A percentile compares a stretch with the other conserved stretches of the same genome.
Conservation (phyloP, 2,329 filamentous ascomycete species). For the Fusarium luffae region DNA sequence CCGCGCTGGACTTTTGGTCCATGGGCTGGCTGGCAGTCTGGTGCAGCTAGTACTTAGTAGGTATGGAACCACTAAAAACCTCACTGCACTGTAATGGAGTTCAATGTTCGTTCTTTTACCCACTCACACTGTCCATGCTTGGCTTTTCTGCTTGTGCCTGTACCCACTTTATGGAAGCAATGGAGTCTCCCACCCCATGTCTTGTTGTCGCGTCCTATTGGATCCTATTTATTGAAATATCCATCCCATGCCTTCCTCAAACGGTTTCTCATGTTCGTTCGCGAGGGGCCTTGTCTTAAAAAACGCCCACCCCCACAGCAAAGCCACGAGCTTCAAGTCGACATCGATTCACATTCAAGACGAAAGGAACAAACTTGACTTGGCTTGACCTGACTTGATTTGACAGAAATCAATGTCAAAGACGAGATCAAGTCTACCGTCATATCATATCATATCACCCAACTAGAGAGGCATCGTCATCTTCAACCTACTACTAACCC, state of each 20-base stretch:
- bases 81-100: background rate
- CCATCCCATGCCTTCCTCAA: conserved; percentile 29
- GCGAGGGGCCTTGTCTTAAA: conserved; percentile 36
- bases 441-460: background rate
- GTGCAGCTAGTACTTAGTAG: too few relatives aligned
- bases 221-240: conserved; percentile 24
- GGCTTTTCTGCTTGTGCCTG: conserved; percentile 3
- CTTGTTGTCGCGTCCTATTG: conserved; percentile 25
- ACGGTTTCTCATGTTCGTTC: conserved; percentile 39
- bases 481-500: conserved; percentile 6
- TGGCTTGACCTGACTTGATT: conserved; percentile 2
- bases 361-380: conserved; percentile 3
- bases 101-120: background rate
- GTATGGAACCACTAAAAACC: background rate
- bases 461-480: conserved; percentile 15
- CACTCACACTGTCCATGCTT: conserved; percentile 19
- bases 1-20: conserved; percentile 17
- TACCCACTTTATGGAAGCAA: conserved; percentile 36
- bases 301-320: conserved; percentile 38
- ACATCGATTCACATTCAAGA: conserved; percentile 12
- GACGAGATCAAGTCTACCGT: background rate
- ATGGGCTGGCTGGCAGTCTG: conserved; percentile 14
- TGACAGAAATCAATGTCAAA: conserved; percentile 6
- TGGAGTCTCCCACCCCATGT: conserved; percentile 26
- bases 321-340: conserved; percentile 19